Conservation (phyloP, 169 alveolate species). For the Eimeria falciformis region DNA sequence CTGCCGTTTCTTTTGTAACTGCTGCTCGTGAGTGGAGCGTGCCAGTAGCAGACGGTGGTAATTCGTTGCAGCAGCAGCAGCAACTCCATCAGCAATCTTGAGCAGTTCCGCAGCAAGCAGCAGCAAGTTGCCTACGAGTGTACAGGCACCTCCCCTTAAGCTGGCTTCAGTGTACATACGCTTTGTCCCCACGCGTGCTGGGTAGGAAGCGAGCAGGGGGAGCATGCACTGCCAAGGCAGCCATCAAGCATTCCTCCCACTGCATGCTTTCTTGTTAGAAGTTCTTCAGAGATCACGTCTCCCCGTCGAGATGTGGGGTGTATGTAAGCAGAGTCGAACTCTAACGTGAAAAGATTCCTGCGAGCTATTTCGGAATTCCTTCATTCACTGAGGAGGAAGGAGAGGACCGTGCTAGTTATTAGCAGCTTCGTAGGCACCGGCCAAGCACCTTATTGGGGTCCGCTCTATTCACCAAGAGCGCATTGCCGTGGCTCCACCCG, state of each 20-base stretch:
- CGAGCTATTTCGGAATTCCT: not conserved
- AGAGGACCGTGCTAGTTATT: not conserved
- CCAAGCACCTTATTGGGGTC: too few relatives aligned
- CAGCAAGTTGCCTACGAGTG: slow-evolving; percentile 26
- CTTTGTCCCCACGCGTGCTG: not conserved
- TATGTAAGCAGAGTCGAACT: not conserved
- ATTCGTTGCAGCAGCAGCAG: not conserved
- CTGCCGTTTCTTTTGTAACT: not conserved
- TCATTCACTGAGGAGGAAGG: not conserved
- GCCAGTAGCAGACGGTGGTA: slow-evolving; percentile 12
- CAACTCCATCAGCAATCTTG: slow-evolving; percentile 28
- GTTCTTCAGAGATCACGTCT: not conserved
- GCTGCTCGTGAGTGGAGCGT: not conserved
- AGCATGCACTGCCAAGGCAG: not conserved
- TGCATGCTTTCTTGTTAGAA: not conserved
- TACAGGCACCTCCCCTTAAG: slow-evolving; percentile 34
- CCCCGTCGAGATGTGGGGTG: not conserved
- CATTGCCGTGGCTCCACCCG: too few relatives aligned
- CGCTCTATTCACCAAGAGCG: too few relatives aligned
- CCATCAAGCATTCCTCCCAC: not conserved
- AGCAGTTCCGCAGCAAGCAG: slow-evolving; percentile 56
- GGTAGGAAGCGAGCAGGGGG: too few relatives aligned
- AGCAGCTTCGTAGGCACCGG: too few relatives aligned
- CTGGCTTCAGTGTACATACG: not conserved
- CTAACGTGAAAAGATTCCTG: not conserved